A percentile compares a stretch with the other conserved stretches of the same genome.
phyloP scores from a whole-genome alignment of 345 rosid genomes.

The Syzygium aqueum region DNA sequence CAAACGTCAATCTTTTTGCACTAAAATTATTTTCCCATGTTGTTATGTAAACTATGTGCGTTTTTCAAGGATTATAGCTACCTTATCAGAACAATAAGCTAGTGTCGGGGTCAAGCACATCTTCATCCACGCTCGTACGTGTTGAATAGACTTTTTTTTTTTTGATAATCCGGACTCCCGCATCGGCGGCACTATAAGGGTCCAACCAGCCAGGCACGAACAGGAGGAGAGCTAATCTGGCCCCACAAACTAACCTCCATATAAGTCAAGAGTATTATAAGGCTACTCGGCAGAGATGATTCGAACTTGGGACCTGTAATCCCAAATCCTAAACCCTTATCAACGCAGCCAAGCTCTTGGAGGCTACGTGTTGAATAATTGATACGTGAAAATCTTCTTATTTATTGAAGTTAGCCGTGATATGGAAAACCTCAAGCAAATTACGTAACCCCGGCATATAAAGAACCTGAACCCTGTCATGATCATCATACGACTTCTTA shows the following conservation, averaged over 20 bases:
- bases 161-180: too few species aligned
- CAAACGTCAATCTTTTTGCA: neutral
- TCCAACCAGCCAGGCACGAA: too few species aligned
- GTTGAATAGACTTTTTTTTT: neutral
- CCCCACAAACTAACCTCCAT: too few species aligned
- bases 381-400: neutral
- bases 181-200: too few species aligned
- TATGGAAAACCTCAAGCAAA: neutral
- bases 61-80: neutral
- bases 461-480: neutral
- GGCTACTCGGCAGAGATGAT: too few species aligned
- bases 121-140: neutral
- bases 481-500: neutral
- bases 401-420: neutral
- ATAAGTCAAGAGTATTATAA: too few species aligned
- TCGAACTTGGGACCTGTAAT: too few species aligned
- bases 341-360: too few species aligned
- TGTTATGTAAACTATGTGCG: neutral
- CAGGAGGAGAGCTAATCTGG: too few species aligned
- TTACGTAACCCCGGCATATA: neutral
- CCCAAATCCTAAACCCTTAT: too few species aligned
- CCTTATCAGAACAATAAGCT: neutral
- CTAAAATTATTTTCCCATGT: neutral
- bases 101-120: neutral
- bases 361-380: neutral